phyloP scores from a whole-genome alignment of 768 basidiomycete species.

The Thelephora aurantiotincta region DNA sequence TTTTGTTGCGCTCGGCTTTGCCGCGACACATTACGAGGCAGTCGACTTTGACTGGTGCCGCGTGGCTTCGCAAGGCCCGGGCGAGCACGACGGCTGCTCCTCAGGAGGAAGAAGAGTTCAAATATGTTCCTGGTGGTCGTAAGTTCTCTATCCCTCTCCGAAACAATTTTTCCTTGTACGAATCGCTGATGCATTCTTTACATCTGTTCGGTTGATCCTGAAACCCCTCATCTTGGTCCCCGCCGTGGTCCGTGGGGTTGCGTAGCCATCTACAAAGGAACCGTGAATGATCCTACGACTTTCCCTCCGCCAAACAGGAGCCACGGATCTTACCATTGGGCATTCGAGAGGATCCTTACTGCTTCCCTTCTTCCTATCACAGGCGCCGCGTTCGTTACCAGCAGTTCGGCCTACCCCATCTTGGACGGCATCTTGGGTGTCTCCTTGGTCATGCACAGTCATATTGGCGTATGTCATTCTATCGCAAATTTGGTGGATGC shows the following conservation, averaged over 20 bases:
- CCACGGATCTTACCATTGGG: conserved; percentile 86
- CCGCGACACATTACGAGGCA: background rate
- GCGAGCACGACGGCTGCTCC: background rate
- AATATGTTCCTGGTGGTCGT: conserved; percentile 63
- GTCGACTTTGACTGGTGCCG: background rate
- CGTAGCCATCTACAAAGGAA: conserved; percentile 75
- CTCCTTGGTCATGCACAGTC: conserved; percentile 84
- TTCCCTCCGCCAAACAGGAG: conserved; percentile 73
- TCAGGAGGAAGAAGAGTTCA: background rate
- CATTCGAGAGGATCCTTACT: conserved; percentile 86
- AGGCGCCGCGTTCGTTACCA: conserved; percentile 71
- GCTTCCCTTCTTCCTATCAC: conserved; percentile 84
- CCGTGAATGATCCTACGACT: conserved; percentile 87
- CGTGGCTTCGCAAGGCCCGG: background rate
- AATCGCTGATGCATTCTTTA: background rate
- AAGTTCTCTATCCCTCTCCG: conserved; percentile 17
- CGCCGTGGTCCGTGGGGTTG: background rate
- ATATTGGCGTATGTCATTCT: conserved; percentile 65
- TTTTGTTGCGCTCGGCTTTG: background rate
- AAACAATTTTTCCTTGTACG: background rate
- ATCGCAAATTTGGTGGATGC: background rate
- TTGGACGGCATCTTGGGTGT: conserved; percentile 83
- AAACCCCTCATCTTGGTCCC: background rate
- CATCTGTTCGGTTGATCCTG: background rate
- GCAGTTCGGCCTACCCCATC: conserved; percentile 63